A percentile compares a stretch with the other conserved stretches of the same genome.
Conservation (phyloP, 441 rosid species). For the Macaranga tanarius region DNA sequence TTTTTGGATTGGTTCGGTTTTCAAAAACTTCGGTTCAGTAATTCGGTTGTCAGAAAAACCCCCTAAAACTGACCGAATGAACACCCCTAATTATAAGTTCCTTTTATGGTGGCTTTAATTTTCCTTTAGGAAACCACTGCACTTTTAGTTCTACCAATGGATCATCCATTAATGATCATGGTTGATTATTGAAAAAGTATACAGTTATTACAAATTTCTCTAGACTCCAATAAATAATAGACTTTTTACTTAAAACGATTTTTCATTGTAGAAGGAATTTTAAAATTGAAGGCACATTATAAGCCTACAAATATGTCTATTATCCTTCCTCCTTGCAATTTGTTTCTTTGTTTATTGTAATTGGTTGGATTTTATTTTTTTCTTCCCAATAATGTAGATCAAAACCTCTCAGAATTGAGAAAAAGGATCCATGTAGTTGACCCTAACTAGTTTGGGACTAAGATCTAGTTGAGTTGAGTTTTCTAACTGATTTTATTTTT, state of each 20-base stretch:
- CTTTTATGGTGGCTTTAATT: neutral
- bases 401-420: neutral
- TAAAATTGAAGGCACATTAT: too few relatives aligned
- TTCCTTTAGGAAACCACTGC: neutral
- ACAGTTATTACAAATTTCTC: neutral
- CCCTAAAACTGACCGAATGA: too few relatives aligned
- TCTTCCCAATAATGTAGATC: neutral
- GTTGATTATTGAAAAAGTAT: neutral
- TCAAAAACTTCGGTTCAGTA: too few relatives aligned
- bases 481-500: neutral
- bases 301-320: neutral
- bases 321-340: neutral
- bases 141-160: neutral
- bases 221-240: neutral
- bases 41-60: too few relatives aligned
- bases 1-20: too few relatives aligned
- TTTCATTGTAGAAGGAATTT: too few relatives aligned
- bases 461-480: neutral
- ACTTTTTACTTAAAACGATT: neutral
- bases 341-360: neutral
- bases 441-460: neutral
- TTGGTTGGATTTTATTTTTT: neutral
- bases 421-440: neutral
- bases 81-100: too few relatives aligned
- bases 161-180: neutral